Percentiles rank a stretch among this genome's conserved stretches.
These are phyloP conservation scores for Beauveria sp. DNA, from an alignment of 2,329 filamentous ascomycete genomes.

Conservation along the genomic window DNA sequence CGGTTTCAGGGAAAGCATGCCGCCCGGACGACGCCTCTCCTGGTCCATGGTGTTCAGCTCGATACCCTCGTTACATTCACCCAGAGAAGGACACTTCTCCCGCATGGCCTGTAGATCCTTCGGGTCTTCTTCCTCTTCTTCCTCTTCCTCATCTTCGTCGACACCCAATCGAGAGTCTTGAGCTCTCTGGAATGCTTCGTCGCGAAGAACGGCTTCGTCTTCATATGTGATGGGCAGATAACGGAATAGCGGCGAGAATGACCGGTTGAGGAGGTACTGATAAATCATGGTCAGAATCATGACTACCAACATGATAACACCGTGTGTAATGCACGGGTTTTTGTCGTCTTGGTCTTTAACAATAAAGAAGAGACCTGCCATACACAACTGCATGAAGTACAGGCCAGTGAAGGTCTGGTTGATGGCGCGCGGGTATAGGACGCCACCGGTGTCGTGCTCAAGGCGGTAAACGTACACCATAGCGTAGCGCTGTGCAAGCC, in stretches of 20 bases:
- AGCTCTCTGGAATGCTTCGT: constrained; percentile 77
- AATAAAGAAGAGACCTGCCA: constrained; percentile 86
- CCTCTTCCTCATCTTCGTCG: constrained; percentile 43
- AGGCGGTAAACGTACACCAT: constrained; percentile 93
- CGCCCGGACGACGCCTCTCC: constrained; percentile 14
- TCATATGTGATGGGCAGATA: constrained; percentile 93
- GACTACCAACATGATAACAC: constrained; percentile 74
- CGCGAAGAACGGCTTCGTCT: constrained; percentile 85
- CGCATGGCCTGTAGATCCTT: constrained; percentile 18
- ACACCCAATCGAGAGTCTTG: constrained; percentile 65
- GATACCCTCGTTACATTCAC: constrained; percentile 25
- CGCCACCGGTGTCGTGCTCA: constrained; percentile 80
- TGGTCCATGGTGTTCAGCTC: constrained; percentile 33
- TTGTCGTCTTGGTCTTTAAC: constrained; percentile 48
- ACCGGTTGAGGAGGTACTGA: constrained; percentile 71
- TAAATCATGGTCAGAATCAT: constrained; percentile 65
- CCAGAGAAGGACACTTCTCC: constrained; percentile 20
- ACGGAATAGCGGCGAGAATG: constrained; percentile 77
- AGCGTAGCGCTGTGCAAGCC: constrained; percentile 93
- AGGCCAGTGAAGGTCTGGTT: constrained; percentile 93
- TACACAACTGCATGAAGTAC: constrained; percentile 87
- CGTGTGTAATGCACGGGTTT: constrained; percentile 64
- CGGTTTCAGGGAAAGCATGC: constrained; percentile 30
- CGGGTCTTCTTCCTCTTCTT: constrained; percentile 25
- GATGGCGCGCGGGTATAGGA: constrained; percentile 85